Evolutionary conservation across 257 asterid species (phyloP), one percentile per base, ranked within the genome.

Genomic region (Echium plantagineum): DNA sequence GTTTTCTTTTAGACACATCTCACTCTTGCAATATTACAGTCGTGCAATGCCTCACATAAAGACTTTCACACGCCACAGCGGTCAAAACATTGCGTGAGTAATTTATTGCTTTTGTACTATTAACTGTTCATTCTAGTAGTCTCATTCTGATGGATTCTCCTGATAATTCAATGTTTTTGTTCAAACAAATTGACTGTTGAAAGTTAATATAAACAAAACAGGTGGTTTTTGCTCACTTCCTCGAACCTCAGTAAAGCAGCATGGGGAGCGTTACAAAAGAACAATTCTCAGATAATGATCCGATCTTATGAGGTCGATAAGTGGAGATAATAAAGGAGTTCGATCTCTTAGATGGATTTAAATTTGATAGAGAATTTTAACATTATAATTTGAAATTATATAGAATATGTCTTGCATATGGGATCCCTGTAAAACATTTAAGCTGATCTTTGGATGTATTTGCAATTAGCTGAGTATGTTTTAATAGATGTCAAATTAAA

Each of bases 161-260:
- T 0, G 47, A 8, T 8, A 1, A 35, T 35, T 13, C 47, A 4
- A 35, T 35, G 47, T 35, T 35, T 35, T 10, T 35, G 47, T 35
- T 35, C 47, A 35, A 35, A 35, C 10, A 0, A 35, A 10, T 2
- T 35, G 47, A 35, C 47, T 35, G 55, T 17, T 32, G 38, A 49
- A 63, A 26, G 59, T 69, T 58, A 5, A 60, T 59, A 54, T 56
- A 58, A 59, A 69, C 73, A 88, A 58, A 59, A 69, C 73, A 88
- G 98, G 73, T 91, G 97, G 98, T 72, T 91, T 7, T 81, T 88
- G 72, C 96, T 91, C 60, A 88, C 98, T 58, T 91, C 98, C 35
- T 31, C 98, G 46, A 91, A 91, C 81, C 95, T 91, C 79, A 91
- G 98, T 85, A 88, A 91, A 80, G 98, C 98, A 71, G 98, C 98